Percentiles rank a stretch among this genome's conserved stretches.
Conservation (phyloP, 2,329 filamentous ascomycete species). For the Apiospora sp. region DNA sequence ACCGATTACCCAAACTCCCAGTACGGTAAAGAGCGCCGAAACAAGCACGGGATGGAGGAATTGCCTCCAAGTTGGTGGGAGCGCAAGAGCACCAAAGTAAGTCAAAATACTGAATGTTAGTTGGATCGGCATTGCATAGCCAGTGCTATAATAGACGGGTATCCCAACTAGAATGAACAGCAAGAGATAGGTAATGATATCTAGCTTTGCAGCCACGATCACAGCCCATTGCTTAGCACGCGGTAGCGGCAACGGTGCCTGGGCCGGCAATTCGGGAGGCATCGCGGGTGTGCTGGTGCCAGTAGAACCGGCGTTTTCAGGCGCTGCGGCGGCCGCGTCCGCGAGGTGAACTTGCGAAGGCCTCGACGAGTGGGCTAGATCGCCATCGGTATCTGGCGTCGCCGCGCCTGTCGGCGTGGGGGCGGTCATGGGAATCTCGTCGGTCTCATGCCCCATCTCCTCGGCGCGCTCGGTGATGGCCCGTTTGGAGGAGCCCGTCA, state of each 20-base stretch:
- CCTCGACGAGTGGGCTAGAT: slow-evolving; percentile 22
- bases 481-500: slow-evolving; percentile 60
- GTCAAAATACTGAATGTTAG: slow-evolving; percentile 57
- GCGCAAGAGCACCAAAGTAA: slow-evolving; percentile 58
- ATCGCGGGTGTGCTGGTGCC: slow-evolving; percentile 22
- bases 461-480: slow-evolving; percentile 59
- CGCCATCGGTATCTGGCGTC: slow-evolving; percentile 29
- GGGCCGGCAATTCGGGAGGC: slow-evolving; percentile 41
- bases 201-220: slow-evolving; percentile 52
- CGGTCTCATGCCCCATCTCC: slow-evolving; percentile 54
- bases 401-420: slow-evolving; percentile 29
- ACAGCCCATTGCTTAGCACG: slow-evolving; percentile 60
- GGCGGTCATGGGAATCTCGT: slow-evolving; percentile 55
- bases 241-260: slow-evolving; percentile 52
- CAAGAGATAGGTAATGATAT: slow-evolving; percentile 52
- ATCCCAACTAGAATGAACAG: slow-evolving; percentile 60
- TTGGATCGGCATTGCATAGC: slow-evolving; percentile 60
- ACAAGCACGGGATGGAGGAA: slow-evolving; percentile 67
- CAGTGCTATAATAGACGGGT: slow-evolving; percentile 60
- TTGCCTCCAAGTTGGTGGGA: slow-evolving; percentile 57
- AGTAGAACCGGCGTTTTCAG: slow-evolving; percentile 10
- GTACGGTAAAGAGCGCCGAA: slow-evolving; percentile 60
- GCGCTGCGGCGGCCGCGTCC: slow-evolving; percentile 22
- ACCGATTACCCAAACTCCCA: slow-evolving; percentile 62
- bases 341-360: slow-evolving; percentile 25